These are phyloP conservation scores for Polytrichum formosum DNA, from an alignment of 225 moss, liverwort and hornwort species.

Conservation along the genomic window DNA sequence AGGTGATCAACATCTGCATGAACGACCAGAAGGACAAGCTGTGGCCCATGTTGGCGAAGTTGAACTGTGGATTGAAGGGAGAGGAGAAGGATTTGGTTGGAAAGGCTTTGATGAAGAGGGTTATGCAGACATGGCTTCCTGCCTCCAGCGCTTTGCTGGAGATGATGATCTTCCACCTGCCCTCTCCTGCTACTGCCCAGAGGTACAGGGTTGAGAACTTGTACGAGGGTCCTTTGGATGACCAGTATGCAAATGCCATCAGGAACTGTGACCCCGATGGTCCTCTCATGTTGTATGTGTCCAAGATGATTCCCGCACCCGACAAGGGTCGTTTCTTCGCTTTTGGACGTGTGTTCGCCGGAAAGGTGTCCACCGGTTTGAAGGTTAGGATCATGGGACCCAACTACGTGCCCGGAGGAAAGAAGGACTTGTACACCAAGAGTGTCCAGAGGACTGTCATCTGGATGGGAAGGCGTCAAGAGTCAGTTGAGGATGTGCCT, in stretches of 20 bases:
- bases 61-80: constrained; percentile 6
- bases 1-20: constrained; percentile 20
- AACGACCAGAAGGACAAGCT: constrained; percentile 14
- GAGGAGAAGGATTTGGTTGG: constrained; percentile 15
- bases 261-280: constrained; percentile 47
- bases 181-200: constrained; percentile 38
- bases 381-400: constrained; percentile 49
- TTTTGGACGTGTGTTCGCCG: constrained; percentile 48
- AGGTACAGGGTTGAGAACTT: constrained; percentile 46
- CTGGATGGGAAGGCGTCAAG: constrained; percentile 34
- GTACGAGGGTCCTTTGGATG: constrained; percentile 48
- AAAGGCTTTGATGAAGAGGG: constrained; percentile 36
- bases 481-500: constrained; percentile 39
- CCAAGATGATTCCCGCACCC: constrained; percentile 43
- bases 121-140: constrained; percentile 43
- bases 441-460: constrained; percentile 34
- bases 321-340: constrained; percentile 46
- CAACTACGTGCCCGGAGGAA: constrained; percentile 27
- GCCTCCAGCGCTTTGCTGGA: constrained; percentile 37
- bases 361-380: constrained; percentile 30
- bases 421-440: constrained; percentile 34
- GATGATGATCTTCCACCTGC: constrained; percentile 50
- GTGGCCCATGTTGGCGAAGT: background rate
- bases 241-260: constrained; percentile 38
- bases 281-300: constrained; percentile 48